A percentile compares a stretch with the other conserved stretches of the same genome.
These are phyloP conservation scores for Geotrichum europaeum DNA, from an alignment of 1,139 yeast genomes.

Conservation along the genomic window DNA sequence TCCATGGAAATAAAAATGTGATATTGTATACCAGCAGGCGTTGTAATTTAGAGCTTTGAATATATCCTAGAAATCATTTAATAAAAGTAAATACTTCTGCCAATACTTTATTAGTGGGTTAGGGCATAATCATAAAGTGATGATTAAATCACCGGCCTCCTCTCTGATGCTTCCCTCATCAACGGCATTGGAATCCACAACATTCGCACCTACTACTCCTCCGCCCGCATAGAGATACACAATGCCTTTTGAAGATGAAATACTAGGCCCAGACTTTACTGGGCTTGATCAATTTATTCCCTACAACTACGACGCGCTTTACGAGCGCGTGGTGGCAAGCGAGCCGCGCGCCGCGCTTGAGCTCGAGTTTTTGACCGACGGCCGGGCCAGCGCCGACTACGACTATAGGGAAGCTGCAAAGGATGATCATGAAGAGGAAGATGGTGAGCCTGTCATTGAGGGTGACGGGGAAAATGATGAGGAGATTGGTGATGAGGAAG, in stretches of 20 bases:
- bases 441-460: neutral
- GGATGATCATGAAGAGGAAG: neutral
- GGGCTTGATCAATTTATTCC: constrained; percentile 4
- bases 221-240: neutral
- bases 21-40: too few species aligned
- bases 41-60: neutral
- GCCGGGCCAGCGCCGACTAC: neutral
- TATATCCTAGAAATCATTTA: too few species aligned
- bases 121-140: neutral
- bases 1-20: too few species aligned
- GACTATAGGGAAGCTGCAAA: neutral
- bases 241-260: constrained; percentile 12
- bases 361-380: constrained; percentile 1
- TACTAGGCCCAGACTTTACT: constrained; percentile 9
- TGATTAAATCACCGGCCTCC: neutral
- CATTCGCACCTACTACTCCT: neutral
- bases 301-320: neutral
- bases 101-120: neutral
- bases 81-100: neutral
- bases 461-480: neutral
- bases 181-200: neutral
- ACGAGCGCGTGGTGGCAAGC: constrained; percentile 1
- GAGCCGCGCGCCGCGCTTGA: constrained; percentile 14
- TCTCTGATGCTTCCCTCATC: neutral
- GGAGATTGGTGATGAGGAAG: neutral